These are phyloP conservation scores for Paracamarosporium sp. DNA, from an alignment of 2,329 filamentous ascomycete species.

Conservation along the genomic window DNA sequence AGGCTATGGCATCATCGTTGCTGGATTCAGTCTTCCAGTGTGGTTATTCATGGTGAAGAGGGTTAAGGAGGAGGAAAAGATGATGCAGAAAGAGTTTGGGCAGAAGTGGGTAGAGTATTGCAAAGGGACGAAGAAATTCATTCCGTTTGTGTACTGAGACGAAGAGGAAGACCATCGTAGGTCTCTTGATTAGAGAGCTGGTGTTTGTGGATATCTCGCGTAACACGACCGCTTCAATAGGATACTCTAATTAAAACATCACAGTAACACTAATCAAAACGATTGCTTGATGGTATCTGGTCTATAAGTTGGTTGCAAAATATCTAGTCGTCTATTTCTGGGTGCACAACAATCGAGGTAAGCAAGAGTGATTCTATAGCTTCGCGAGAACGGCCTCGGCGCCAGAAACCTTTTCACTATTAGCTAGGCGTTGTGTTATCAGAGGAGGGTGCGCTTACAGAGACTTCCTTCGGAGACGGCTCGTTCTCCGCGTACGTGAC, in stretches of 20 bases:
- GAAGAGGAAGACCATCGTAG: too few species aligned
- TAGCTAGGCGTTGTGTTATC: neutral
- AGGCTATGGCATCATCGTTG: constrained; percentile 4
- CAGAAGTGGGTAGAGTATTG: constrained; percentile 59
- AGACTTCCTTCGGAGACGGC: constrained; percentile 56
- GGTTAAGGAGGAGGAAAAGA: constrained; percentile 47
- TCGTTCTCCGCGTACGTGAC: constrained; percentile 82
- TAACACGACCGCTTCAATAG: neutral
- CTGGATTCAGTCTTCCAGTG: constrained; percentile 3
- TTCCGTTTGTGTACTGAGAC: constrained; percentile 44
- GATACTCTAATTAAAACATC: too few species aligned
- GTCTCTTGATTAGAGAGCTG: too few species aligned
- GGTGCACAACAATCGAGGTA: neutral
- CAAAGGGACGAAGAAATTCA: constrained; percentile 55
- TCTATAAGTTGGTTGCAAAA: neutral
- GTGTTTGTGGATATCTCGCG: too few species aligned
- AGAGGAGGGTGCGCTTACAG: constrained; percentile 36
- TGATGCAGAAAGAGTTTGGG: constrained; percentile 58
- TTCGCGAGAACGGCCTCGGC: constrained; percentile 58
- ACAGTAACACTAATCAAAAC: neutral
- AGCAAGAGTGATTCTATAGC: constrained; percentile 44
- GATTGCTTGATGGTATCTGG: neutral
- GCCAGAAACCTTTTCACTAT: constrained; percentile 53
- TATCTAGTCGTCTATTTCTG: neutral
- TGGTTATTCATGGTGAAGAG: constrained; percentile 16